phyloP scores from a whole-genome alignment of 1,284 basidiomycete species.

The Papiliotrema laurentii region DNA sequence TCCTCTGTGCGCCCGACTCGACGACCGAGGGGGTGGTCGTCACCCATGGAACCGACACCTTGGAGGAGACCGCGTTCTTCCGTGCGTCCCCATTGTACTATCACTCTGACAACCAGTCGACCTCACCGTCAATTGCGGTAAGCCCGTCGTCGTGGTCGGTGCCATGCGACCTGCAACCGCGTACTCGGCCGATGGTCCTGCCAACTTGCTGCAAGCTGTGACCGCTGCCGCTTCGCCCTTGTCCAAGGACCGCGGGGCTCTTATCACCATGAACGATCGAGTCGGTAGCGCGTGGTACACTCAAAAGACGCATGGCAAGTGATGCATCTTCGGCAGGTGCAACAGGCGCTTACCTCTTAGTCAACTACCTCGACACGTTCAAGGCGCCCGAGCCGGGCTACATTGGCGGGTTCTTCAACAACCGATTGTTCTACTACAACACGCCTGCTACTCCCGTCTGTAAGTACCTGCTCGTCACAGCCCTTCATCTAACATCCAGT shows the following conservation, averaged over 20 bases:
- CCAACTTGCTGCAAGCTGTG: constrained; percentile 37
- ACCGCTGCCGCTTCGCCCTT: constrained; percentile 21
- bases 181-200: constrained; percentile 34
- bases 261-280: constrained; percentile 40
- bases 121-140: constrained; percentile 17
- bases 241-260: constrained; percentile 26
- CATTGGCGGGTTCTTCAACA: constrained; percentile 23
- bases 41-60: constrained; percentile 29
- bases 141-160: constrained; percentile 41
- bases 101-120: neutral
- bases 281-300: constrained; percentile 35
- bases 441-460: constrained; percentile 9
- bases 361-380: constrained; percentile 38
- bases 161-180: constrained; percentile 43
- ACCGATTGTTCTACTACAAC: constrained; percentile 31
- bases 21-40: constrained; percentile 13
- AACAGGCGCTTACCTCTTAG: neutral
- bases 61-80: constrained; percentile 36
- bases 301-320: constrained; percentile 26
- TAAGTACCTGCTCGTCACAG: neutral
- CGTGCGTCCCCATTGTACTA: constrained; percentile 2
- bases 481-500: neutral
- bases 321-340: neutral
- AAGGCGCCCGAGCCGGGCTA: constrained; percentile 34
- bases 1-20: constrained; percentile 13